Conservation (phyloP, 805 yeast genomes). For the Ogataea ramenticola region DNA sequence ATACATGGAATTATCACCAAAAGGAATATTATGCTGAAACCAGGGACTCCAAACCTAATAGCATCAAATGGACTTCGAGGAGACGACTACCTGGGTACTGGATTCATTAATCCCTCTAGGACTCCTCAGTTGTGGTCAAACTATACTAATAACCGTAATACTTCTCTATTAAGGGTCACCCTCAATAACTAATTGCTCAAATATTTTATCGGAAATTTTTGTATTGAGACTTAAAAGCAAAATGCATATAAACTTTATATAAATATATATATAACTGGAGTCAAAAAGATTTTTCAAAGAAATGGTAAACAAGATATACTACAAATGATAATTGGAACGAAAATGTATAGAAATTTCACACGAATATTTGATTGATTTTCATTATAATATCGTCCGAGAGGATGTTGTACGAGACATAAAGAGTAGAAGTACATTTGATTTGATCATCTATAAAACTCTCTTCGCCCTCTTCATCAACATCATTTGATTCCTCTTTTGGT, state of each 20-base stretch:
- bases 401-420: conserved; percentile 11
- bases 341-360: not conserved
- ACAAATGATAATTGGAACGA: too few species aligned
- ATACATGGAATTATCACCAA: conserved; percentile 40
- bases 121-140: not conserved
- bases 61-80: conserved; percentile 25
- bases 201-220: too few species aligned
- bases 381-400: conserved; percentile 21
- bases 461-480: not conserved
- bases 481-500: not conserved
- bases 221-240: too few species aligned
- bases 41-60: conserved; percentile 56
- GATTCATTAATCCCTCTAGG: not conserved
- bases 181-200: too few species aligned
- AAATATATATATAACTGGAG: too few species aligned
- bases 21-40: conserved; percentile 36
- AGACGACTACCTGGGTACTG: conserved; percentile 1
- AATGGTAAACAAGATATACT: too few species aligned
- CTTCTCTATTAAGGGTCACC: not conserved
- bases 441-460: conserved; percentile 1
- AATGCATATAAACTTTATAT: too few species aligned
- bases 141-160: not conserved
- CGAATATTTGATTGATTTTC: not conserved
- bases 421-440: conserved; percentile 1
- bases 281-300: too few species aligned